A percentile compares a stretch with the other conserved stretches of the same genome.
Evolutionary conservation across 345 rosid genomes (phyloP).

Genomic region (Acer yangbiense): DNA sequence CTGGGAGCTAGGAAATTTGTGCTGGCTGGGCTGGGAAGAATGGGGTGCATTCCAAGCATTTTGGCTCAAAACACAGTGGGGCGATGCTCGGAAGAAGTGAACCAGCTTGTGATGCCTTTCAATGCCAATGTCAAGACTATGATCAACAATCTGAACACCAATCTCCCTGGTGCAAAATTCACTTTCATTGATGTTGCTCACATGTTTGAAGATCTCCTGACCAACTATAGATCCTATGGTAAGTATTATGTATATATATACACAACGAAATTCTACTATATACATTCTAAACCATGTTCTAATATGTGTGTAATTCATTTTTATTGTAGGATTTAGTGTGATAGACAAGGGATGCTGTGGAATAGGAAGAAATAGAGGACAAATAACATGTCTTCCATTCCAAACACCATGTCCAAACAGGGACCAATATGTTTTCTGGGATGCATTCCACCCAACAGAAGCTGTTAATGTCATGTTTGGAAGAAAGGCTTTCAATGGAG

Average conservation of each 20-base stretch:
- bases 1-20: constrained; percentile 87
- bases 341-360: constrained; percentile 87
- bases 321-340: constrained; percentile 63
- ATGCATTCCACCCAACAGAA: constrained; percentile 96
- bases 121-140: constrained; percentile 77
- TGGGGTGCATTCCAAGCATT: constrained; percentile 98
- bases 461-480: constrained; percentile 83
- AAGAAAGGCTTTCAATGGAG: constrained; percentile 71
- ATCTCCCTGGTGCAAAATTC: constrained; percentile 68
- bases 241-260: constrained; percentile 11
- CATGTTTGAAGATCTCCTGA: constrained; percentile 62
- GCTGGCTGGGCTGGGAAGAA: constrained; percentile 74
- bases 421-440: constrained; percentile 84
- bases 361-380: constrained; percentile 84
- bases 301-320: neutral
- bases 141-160: constrained; percentile 62
- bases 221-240: constrained; percentile 63
- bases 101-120: constrained; percentile 73
- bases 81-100: constrained; percentile 78
- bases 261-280: too few relatives aligned
- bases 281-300: too few relatives aligned
- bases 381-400: constrained; percentile 90
- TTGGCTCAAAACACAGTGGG: constrained; percentile 72
- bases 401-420: constrained; percentile 82
- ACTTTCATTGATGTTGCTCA: constrained; percentile 57